Evolutionary conservation across 495 filamentous ascomycete species (phyloP).

Genomic region (Daldinia bambusicola): DNA sequence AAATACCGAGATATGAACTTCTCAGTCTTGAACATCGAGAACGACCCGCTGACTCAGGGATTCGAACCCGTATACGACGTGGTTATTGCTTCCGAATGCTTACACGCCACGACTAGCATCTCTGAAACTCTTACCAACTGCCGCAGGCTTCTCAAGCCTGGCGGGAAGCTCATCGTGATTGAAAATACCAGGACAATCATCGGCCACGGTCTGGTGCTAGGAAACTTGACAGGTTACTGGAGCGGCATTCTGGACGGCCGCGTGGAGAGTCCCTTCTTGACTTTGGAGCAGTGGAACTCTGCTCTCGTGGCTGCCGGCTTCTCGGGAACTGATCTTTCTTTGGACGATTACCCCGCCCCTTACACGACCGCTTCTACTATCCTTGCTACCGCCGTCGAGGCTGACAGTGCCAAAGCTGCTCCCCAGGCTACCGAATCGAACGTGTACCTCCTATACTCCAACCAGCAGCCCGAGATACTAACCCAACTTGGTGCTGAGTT

Average conservation of each 20-base stretch:
- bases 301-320: constrained; percentile 54
- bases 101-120: constrained; percentile 61
- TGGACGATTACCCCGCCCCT: constrained; percentile 27
- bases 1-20: constrained; percentile 40
- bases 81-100: constrained; percentile 53
- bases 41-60: constrained; percentile 55
- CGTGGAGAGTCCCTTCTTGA: constrained; percentile 49
- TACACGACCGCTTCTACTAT: constrained; percentile 33
- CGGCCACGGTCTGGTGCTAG: constrained; percentile 21
- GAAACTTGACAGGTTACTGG: constrained; percentile 52
- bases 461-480: not conserved
- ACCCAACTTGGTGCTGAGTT: not conserved
- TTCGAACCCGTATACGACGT: constrained; percentile 61
- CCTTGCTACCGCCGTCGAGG: constrained; percentile 17
- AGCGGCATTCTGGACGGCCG: constrained; percentile 52
- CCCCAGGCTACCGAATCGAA: not conserved
- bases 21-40: constrained; percentile 55
- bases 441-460: not conserved
- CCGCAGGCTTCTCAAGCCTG: constrained; percentile 57
- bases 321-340: constrained; percentile 54
- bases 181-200: constrained; percentile 40
- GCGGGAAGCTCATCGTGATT: constrained; percentile 48
- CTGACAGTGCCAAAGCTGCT: not conserved
- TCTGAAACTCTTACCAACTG: constrained; percentile 54
- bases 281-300: constrained; percentile 51